phyloP scores from a whole-genome alignment of 2,329 filamentous ascomycete genomes.

The Neocatenulostroma microsporum region DNA sequence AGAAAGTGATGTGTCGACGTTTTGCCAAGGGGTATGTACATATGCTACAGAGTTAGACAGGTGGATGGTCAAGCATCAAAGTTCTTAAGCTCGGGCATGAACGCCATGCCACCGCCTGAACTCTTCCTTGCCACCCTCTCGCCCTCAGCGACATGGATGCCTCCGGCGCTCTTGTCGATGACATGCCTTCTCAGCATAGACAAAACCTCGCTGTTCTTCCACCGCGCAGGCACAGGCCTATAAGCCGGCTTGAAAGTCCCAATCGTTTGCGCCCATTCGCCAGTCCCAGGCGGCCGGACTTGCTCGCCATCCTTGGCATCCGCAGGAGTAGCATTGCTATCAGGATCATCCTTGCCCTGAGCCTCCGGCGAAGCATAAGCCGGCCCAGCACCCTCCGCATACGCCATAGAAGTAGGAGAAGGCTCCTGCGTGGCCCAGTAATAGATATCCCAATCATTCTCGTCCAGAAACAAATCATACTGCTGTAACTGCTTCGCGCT shows the following conservation, averaged over 20 bases:
- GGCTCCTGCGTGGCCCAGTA: constrained; percentile 96
- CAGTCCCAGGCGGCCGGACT: constrained; percentile 47
- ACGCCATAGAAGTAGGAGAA: constrained; percentile 49
- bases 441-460: constrained; percentile 99
- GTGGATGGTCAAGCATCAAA: constrained; percentile 33
- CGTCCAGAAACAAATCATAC: constrained; percentile 90
- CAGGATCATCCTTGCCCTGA: constrained; percentile 33
- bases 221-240: constrained; percentile 76
- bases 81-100: constrained; percentile 45
- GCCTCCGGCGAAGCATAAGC: constrained; percentile 37
- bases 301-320: constrained; percentile 35
- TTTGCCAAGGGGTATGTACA: too few species aligned
- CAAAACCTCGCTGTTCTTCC: constrained; percentile 77
- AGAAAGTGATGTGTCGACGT: too few species aligned
- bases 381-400: constrained; percentile 46
- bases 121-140: constrained; percentile 28
- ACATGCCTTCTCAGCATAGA: constrained; percentile 73
- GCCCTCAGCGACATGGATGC: constrained; percentile 40
- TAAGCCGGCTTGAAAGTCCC: constrained; percentile 93
- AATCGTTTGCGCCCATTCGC: constrained; percentile 95
- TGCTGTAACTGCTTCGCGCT: constrained; percentile 62
- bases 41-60: too few species aligned
- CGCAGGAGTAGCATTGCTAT: constrained; percentile 33
- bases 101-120: constrained; percentile 38
- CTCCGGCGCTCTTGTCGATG: constrained; percentile 57